These are phyloP conservation scores for Pseudisothecium myosuroides DNA, from an alignment of 225 moss, liverwort and hornwort species.

Conservation along the genomic window DNA sequence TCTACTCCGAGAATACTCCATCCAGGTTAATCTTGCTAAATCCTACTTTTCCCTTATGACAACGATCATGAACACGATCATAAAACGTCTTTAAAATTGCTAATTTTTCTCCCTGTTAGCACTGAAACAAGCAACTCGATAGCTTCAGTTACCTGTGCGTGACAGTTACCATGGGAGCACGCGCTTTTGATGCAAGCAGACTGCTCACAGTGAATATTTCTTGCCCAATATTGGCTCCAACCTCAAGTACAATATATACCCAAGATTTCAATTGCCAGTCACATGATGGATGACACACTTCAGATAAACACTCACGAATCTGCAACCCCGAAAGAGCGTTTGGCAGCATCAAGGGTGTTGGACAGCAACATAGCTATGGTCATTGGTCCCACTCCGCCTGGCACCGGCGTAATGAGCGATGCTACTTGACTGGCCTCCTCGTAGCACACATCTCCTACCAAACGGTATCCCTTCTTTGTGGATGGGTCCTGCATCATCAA, in stretches of 20 bases:
- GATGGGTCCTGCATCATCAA: slow-evolving; percentile 28
- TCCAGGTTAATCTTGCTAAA: neutral
- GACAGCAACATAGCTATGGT: slow-evolving; percentile 93
- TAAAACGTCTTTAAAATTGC: neutral
- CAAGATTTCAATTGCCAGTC: neutral
- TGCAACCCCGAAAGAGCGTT: slow-evolving; percentile 32
- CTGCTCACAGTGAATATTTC: neutral
- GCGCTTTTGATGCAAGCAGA: neutral
- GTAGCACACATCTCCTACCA: slow-evolving; percentile 77
- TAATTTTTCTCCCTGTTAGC: neutral
- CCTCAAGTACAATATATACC: neutral
- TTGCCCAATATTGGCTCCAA: neutral
- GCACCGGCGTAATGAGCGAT: slow-evolving; percentile 82
- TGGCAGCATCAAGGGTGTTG: slow-evolving; percentile 80
- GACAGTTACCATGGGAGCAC: neutral
- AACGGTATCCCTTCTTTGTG: slow-evolving; percentile 65
- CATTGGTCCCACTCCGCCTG: slow-evolving; percentile 97
- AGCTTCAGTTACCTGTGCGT: neutral
- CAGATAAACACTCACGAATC: neutral
- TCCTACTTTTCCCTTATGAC: neutral
- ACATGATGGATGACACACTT: neutral
- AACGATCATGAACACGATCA: neutral
- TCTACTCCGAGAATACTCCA: neutral
- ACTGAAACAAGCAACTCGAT: neutral
- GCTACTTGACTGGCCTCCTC: slow-evolving; percentile 78